Percentiles rank a stretch among this genome's conserved stretches.
These are phyloP conservation scores for Urochloa ruziziensis DNA, from an alignment of 176 grass and related monocot genomes.

Conservation along the genomic window DNA sequence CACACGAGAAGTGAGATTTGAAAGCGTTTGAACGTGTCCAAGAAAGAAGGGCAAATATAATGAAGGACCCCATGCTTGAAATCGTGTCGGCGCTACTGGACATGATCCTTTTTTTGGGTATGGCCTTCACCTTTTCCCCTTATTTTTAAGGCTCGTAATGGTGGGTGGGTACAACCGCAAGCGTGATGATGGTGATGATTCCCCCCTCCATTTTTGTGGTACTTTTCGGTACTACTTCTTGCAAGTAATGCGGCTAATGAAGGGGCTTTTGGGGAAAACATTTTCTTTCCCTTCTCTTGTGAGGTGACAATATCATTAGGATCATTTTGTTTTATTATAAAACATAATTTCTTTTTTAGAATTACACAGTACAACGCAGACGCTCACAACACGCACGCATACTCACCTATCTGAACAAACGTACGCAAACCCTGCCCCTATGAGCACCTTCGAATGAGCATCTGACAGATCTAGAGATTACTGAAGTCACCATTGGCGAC, in stretches of 20 bases:
- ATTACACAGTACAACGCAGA: no score
- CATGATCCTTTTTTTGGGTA: neutral
- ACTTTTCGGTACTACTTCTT: neutral
- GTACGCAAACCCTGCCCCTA: no score
- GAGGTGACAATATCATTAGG: neutral
- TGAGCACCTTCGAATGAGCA: no score
- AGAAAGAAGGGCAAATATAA: neutral
- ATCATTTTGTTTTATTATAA: neutral
- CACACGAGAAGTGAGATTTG: neutral
- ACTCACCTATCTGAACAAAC: no score
- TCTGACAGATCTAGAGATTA: no score
- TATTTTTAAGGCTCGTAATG: neutral
- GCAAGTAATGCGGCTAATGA: neutral
- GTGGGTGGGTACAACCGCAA: neutral
- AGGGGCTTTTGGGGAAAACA: neutral
- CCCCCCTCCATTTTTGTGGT: neutral
- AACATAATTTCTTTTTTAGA: no score
- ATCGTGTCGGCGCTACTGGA: slow-evolving; percentile 8
- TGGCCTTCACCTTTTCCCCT: neutral
- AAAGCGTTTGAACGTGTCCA: neutral
- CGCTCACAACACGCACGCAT: no score
- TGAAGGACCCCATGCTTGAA: neutral
- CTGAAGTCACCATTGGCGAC: no score
- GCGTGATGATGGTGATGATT: neutral
- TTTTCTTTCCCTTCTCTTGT: neutral